Conservation (phyloP, 345 rosid species). For the Moringa oleifera region DNA sequence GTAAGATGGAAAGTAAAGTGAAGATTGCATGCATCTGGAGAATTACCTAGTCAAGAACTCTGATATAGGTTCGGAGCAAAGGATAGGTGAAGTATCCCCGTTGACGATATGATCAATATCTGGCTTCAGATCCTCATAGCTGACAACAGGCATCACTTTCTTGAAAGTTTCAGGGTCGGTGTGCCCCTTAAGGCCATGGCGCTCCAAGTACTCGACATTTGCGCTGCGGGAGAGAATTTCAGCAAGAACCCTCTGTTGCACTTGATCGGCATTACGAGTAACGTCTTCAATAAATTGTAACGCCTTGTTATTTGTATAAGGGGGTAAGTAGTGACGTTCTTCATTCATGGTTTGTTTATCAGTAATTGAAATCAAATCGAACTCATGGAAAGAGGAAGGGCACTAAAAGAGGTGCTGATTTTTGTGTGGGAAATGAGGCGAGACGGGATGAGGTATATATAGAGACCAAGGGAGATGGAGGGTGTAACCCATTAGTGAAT, state of each 20-base stretch:
- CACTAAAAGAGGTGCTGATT: slow-evolving; percentile 1
- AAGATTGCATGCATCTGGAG: too few species aligned
- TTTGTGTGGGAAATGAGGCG: slow-evolving; percentile 10
- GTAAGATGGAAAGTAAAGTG: background rate
- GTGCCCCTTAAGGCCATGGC: slow-evolving; percentile 33
- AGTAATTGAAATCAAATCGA: too few species aligned
- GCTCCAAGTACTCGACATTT: slow-evolving; percentile 39
- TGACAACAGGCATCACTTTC: slow-evolving; percentile 37
- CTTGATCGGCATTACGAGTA: slow-evolving; percentile 29
- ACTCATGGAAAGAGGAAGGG: background rate
- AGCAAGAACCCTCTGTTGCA: slow-evolving; percentile 35
- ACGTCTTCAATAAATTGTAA: slow-evolving; percentile 42
- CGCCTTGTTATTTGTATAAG: slow-evolving; percentile 25
- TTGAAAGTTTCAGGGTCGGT: slow-evolving; percentile 41
- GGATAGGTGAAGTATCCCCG: slow-evolving; percentile 45
- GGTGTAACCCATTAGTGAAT: too few species aligned
- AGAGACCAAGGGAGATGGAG: too few species aligned
- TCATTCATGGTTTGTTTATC: too few species aligned
- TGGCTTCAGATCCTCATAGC: slow-evolving; percentile 43
- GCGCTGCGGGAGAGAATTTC: slow-evolving; percentile 40
- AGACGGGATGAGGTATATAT: too few species aligned
- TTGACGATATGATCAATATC: slow-evolving; percentile 47
- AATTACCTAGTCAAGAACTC: slow-evolving; percentile 59
- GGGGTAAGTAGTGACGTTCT: too few species aligned
- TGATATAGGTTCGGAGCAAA: slow-evolving; percentile 49